Evolutionary conservation across 2,329 filamentous ascomycete genomes (phyloP), one percentile per base, ranked within the genome.

Genomic region (Macrophomina phaseolina): DNA sequence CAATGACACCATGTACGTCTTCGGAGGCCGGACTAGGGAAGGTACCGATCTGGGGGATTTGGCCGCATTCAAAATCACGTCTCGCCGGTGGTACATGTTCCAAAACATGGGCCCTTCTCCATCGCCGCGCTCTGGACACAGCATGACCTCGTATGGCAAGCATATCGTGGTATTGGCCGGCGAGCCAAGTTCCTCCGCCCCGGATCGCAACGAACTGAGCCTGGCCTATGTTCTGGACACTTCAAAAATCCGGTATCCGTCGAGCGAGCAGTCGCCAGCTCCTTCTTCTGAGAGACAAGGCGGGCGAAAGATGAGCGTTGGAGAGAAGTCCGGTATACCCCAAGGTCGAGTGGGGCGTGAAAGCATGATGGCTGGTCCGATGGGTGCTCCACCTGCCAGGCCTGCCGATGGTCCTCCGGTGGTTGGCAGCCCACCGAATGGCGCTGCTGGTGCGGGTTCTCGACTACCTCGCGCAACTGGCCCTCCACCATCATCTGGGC

Each of bases 81-180:
- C 93, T 11, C 89, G 92, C 70, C 88, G 95, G 68, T 99, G 95
- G 95, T 99, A 98, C 78, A 99, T 95, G 42, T 99, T 99, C 80
- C 95, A 99, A 76, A 99, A 99, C 76, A 99, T 99, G 95, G 95
- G 95, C 0, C 94, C 94, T 3, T 96, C 94, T 1, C 95, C 95
- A 0, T 97, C 94, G 3, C 90, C 95, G 38, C 87, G 95, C 68
- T 98, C 94, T 16, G 95, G 95, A 1, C 95, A 99, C 78, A 97
- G 93, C 78, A 98, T 99, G 95, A 98, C 95, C 2, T 90, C 93
- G 2, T 92, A 94, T 69, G 93, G 92, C 36, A 97, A 97, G 78
- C 91, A 94, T 68, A 90, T 99, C 69, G 90, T 98, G 56, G 92
- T 98, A 48, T 84, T 98, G 38, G 96, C 92, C 45, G 95, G 95